A percentile compares a stretch with the other conserved stretches of the same genome.
These are phyloP conservation scores for Penicillium waksmanii DNA, from an alignment of 495 filamentous ascomycete species.

Conservation along the genomic window DNA sequence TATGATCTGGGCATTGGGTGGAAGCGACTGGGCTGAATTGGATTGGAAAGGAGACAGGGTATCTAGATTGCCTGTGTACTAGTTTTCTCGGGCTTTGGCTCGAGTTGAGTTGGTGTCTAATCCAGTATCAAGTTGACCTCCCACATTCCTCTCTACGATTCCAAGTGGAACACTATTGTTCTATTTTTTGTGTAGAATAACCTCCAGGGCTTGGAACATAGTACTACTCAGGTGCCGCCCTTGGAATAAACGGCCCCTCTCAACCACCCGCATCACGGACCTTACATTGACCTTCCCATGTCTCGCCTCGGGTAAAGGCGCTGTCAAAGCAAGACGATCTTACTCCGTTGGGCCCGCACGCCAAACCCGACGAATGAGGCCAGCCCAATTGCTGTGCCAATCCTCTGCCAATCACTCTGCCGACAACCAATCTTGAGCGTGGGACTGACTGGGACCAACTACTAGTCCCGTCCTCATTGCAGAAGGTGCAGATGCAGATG, in stretches of 20 bases:
- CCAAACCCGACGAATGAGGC: background rate
- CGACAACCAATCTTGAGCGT: background rate
- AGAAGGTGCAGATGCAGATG: too few species aligned
- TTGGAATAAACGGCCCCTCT: background rate
- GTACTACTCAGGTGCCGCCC: too few species aligned
- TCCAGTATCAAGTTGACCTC: background rate
- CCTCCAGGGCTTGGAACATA: too few species aligned
- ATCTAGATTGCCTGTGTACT: too few species aligned
- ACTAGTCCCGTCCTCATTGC: background rate
- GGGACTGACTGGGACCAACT: too few species aligned
- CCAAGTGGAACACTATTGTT: too few species aligned
- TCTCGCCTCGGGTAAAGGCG: constrained; percentile 1
- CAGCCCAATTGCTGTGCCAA: background rate
- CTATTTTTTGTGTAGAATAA: too few species aligned
- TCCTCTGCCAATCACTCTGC: background rate
- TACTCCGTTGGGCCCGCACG: background rate
- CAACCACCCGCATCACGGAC: background rate
- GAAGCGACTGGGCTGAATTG: background rate
- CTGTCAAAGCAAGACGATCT: constrained; percentile 3
- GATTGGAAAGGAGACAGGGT: too few species aligned
- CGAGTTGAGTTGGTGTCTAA: too few species aligned
- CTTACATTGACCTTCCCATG: background rate
- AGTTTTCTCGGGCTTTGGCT: too few species aligned
- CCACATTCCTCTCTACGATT: background rate
- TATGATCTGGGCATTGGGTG: background rate